These are phyloP conservation scores for Didymella arachidicola DNA, from an alignment of 2,329 filamentous ascomycete species.

Conservation along the genomic window DNA sequence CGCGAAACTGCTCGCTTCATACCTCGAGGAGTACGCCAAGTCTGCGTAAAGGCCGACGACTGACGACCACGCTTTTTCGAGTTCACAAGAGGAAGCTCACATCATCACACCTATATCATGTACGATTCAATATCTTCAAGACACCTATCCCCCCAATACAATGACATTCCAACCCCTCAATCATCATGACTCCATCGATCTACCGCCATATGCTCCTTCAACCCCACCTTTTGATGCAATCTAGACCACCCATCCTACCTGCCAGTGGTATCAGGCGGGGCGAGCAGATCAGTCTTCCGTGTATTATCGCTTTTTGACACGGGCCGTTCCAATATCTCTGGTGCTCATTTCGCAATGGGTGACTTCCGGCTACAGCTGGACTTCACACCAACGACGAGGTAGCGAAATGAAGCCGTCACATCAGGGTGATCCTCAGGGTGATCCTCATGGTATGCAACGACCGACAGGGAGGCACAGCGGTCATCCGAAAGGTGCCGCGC, in stretches of 20 bases:
- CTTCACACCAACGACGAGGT: not conserved
- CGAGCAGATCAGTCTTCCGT: not conserved
- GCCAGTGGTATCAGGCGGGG: not conserved
- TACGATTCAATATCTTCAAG: slow-evolving; percentile 10
- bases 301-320: slow-evolving; percentile 3
- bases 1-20: slow-evolving; percentile 71
- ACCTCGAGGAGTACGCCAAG: slow-evolving; percentile 67
- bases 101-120: slow-evolving; percentile 5
- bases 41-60: slow-evolving; percentile 30
- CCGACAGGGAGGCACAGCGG: not conserved
- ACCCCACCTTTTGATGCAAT: not conserved
- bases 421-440: not conserved
- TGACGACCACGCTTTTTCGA: not conserved
- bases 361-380: not conserved
- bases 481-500: not conserved
- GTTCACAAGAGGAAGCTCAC: not conserved
- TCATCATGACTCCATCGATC: not conserved
- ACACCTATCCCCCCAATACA: not conserved
- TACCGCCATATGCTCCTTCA: not conserved
- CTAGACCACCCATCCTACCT: slow-evolving; percentile 7
- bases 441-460: not conserved
- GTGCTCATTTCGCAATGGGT: not conserved
- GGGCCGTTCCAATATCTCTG: not conserved
- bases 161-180: slow-evolving; percentile 2
- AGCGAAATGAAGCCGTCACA: slow-evolving; percentile 9